A percentile compares a stretch with the other conserved stretches of the same genome.
Conservation (phyloP, 148 eudicot genomes). For the Cornus suecica region DNA sequence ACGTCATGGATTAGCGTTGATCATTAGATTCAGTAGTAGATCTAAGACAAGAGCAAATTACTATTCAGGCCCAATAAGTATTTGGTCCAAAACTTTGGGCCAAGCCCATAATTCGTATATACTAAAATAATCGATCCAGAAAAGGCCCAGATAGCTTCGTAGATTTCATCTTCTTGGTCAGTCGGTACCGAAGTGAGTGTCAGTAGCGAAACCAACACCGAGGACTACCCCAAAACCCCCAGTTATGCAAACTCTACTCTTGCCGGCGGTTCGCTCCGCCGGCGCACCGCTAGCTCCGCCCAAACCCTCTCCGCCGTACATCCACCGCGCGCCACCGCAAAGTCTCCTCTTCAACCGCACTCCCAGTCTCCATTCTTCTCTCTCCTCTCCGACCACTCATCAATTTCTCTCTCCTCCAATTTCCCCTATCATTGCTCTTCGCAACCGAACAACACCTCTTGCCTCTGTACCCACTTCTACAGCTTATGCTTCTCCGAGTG, state of each 20-base stretch:
- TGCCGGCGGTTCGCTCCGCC: slow-evolving; percentile 67
- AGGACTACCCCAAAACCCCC: neutral
- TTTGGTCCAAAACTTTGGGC: too few relatives aligned
- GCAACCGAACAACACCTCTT: slow-evolving; percentile 9
- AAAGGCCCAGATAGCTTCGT: too few relatives aligned
- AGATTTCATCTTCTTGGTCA: too few relatives aligned
- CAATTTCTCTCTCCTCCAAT: slow-evolving; percentile 17
- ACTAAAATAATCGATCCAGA: too few relatives aligned
- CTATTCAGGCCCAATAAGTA: too few relatives aligned
- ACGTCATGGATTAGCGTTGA: too few relatives aligned
- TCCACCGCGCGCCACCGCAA: neutral
- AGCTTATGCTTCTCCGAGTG: slow-evolving; percentile 35
- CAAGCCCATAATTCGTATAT: too few relatives aligned
- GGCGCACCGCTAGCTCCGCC: slow-evolving; percentile 26
- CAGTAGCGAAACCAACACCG: neutral
- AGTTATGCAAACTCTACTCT: slow-evolving; percentile 66
- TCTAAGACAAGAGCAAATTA: too few relatives aligned
- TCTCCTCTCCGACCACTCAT: neutral
- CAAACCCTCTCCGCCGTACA: neutral
- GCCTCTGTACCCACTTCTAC: slow-evolving; percentile 48
- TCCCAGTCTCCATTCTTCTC: slow-evolving; percentile 2
- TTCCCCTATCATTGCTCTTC: slow-evolving; percentile 19
- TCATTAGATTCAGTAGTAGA: too few relatives aligned
- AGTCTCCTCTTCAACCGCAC: slow-evolving; percentile 5
- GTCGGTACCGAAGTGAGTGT: neutral